phyloP scores from a whole-genome alignment of 108 stramenopile genomes.

The Fistulifera pelliculosa region DNA sequence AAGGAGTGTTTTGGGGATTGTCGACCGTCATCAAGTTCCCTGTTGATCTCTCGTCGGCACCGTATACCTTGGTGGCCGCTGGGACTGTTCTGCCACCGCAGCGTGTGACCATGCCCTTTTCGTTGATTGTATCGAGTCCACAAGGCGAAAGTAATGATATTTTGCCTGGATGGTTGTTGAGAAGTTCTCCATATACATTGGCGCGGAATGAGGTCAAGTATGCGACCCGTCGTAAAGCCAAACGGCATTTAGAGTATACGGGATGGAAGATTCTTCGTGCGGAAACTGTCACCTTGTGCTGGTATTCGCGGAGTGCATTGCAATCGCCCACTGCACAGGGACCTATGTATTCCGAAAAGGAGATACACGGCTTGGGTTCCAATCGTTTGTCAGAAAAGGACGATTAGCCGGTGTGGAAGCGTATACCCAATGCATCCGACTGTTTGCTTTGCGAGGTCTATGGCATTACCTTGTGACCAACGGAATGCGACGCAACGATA shows the following conservation, averaged over 20 bases:
- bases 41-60: constrained; percentile 68
- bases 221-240: constrained; percentile 56
- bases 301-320: constrained; percentile 31
- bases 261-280: constrained; percentile 72
- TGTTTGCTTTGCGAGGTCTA: constrained; percentile 67
- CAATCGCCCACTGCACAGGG: constrained; percentile 1
- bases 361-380: constrained; percentile 50
- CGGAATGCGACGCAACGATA: background rate
- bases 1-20: constrained; percentile 93
- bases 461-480: constrained; percentile 20
- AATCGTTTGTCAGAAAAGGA: constrained; percentile 49
- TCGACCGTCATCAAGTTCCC: constrained; percentile 81
- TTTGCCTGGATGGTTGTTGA: constrained; percentile 86
- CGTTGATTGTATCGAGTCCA: constrained; percentile 47
- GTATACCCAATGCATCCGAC: constrained; percentile 62
- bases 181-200: constrained; percentile 81
- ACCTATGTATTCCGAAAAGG: constrained; percentile 25
- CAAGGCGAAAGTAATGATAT: constrained; percentile 60
- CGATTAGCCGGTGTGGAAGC: constrained; percentile 54
- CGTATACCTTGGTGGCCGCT: constrained; percentile 89
- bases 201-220: constrained; percentile 79
- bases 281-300: constrained; percentile 47
- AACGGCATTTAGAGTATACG: constrained; percentile 60
- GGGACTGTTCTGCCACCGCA: constrained; percentile 78
- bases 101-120: constrained; percentile 83